Percentiles rank a stretch among this genome's conserved stretches.
These are phyloP conservation scores for Globisporangium solare DNA, from an alignment of 352 stramenopile species.

Conservation along the genomic window DNA sequence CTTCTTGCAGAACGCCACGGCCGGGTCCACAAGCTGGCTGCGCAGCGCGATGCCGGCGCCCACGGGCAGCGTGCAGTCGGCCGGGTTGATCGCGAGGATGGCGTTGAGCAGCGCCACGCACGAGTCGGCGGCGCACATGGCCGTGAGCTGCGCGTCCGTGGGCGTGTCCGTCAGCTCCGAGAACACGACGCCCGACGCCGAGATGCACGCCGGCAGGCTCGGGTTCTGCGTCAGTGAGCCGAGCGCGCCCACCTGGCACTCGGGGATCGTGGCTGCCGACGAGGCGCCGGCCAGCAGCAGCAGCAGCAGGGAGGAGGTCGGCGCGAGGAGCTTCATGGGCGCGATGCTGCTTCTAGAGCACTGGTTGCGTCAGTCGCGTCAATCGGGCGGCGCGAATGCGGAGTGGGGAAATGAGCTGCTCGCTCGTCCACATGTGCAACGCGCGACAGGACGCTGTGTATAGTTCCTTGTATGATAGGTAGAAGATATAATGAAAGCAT, in stretches of 20 bases:
- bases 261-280: neutral
- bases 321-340: conserved; percentile 4
- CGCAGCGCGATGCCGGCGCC: conserved; percentile 32
- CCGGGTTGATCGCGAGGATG: conserved; percentile 29
- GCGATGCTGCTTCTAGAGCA: no score
- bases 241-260: conserved; percentile 1
- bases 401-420: no score
- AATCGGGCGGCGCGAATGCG: neutral
- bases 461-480: no score
- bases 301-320: neutral
- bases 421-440: no score
- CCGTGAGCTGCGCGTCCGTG: conserved; percentile 12
- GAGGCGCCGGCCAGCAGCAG: neutral
- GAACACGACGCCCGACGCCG: conserved; percentile 9
- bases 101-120: conserved; percentile 27
- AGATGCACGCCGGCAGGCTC: conserved; percentile 8
- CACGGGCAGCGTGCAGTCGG: conserved; percentile 30
- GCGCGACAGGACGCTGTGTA: no score
- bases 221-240: conserved; percentile 3
- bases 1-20: conserved; percentile 26
- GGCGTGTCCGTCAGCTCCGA: conserved; percentile 2
- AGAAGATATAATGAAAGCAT: no score
- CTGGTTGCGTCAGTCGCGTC: no score
- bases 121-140: conserved; percentile 23
- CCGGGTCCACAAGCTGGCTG: conserved; percentile 37